Base-by-base conservation (phyloP, 1,284 basidiomycete genomes). In the Austroboletus niveus region DNA sequence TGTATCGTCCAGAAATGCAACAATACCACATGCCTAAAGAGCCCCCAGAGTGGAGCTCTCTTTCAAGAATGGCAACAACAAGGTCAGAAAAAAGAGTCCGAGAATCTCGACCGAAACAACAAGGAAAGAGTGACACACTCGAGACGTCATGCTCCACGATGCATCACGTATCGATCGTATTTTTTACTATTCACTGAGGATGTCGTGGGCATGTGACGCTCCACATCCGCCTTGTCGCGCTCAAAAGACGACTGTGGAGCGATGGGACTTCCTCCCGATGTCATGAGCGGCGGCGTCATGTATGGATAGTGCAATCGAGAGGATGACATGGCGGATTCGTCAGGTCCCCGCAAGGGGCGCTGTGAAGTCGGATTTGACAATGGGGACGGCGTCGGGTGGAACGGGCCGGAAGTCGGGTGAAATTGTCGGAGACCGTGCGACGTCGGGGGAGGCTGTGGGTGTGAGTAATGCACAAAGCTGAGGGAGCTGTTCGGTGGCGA, bases 401-500 rank as follows among this genome's bases (percentile, higher is more conserved):
- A 67, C 17, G 60, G 54, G 44, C 49, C 32, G 5, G 49, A 27
- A 14, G 52, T 32, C 1, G 60, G 44, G 42, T 65, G 62, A 40
- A 54, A 70, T 6, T 53, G 60, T 31, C 68, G 69, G 15, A 67
- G 36, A 34, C 59, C 59, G 46, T 66, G 66, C 2, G 51, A 51
- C 17, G 52, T 51, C 17, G 57, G 60, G 5, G 51, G 58, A 0
- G 31, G 56, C 0, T 64, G 53, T 6, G 66, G 68, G 45, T 70
- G 66, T 3, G 64, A 68, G 55, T 84, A 84, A 51, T 82, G 76
- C 45, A 78, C 75, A 65, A 83, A 85, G 52, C 69, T 77, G 63
- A 79, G 68, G 49, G 66, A 71, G 42, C 72, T 69, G 17, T 77
- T 69, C 10, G 82, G 78, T 12, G 84, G 82, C 29, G 82, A 81